phyloP scores from a whole-genome alignment of 73 alveolate species.

The Durusdinium trenchii region DNA sequence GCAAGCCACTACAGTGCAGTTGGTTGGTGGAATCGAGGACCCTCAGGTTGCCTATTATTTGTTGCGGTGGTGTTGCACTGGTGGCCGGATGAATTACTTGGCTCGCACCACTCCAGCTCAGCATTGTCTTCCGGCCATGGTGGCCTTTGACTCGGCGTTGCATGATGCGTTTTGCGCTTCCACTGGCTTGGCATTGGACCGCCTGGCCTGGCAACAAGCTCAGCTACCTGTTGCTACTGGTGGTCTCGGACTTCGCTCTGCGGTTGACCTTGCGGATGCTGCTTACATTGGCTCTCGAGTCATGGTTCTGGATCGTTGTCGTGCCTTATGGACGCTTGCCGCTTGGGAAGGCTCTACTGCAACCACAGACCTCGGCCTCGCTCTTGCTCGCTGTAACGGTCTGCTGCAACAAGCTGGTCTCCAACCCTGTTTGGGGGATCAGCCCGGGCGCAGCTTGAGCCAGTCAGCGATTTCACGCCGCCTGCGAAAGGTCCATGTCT shows the following conservation, averaged over 20 bases:
- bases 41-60: not conserved
- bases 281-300: slow-evolving; percentile 38
- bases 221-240: not conserved
- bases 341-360: not conserved
- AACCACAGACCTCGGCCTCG: not conserved
- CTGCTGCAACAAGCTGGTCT: not conserved
- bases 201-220: slow-evolving; percentile 14
- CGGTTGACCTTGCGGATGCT: not conserved
- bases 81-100: not conserved
- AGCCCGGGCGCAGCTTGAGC: not conserved
- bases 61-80: slow-evolving; percentile 12
- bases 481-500: not conserved
- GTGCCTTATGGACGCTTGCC: not conserved
- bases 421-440: not conserved
- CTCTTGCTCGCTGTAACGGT: slow-evolving; percentile 30
- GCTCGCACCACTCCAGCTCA: slow-evolving; percentile 9
- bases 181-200: not conserved
- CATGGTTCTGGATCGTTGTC: not conserved
- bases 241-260: slow-evolving; percentile 44
- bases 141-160: not conserved
- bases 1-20: not conserved
- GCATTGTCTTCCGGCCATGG: not conserved
- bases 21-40: not conserved
- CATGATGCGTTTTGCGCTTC: not conserved
- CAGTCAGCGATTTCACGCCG: not conserved